Evolutionary conservation across 495 filamentous ascomycete genomes (phyloP), one percentile per base, ranked within the genome.

Genomic region (Pyrenopolyporus hunteri): DNA sequence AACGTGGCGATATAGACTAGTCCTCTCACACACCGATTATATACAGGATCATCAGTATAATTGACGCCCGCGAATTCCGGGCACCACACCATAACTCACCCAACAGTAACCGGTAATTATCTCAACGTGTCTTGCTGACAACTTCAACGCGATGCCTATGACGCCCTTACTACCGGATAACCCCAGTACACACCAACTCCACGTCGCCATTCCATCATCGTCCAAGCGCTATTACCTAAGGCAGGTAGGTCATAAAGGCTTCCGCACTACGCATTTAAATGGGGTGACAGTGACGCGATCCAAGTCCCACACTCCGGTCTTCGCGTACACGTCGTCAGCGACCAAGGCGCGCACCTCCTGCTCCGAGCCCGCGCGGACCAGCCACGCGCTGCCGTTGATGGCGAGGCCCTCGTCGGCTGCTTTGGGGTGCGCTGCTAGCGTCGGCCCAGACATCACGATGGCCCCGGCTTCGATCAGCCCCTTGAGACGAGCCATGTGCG

Each of bases 221-320:
- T n/a, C n/a, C n/a, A n/a, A n/a, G n/a, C n/a, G n/a, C n/a, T n/a
- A n/a, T n/a, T n/a, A n/a, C n/a, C n/a, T n/a, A n/a, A n/a, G n/a
- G n/a, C n/a, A n/a, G n/a, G n/a, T n/a, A n/a, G n/a, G n/a, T 59
- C 28, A 64, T 43, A 64, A 43, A 33, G 63, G 58, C 52, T 66
- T 66, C 43, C 63, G 50, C 9, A 66, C 52, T 6, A 29, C 48
- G 11, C 63, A 66, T 29, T 52, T 57, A 4, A 52, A 53, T 1
- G 58, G 63, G 2, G 46, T 63, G 6, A 66, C 32, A 1, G 42
- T 58, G n/a, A 45, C 32, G 4, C 45, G 48, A 0, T 66, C 63
- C 5, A 66, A 17, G n/a, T 66, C 58, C 63, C 63, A 66, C 17
- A 66, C 63, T 1, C 63, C 63, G 4, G 54, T 22, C n/a, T 57